These are phyloP conservation scores for Tolypocladium cylindrosporum DNA, from an alignment of 2,329 filamentous ascomycete species.

Conservation along the genomic window DNA sequence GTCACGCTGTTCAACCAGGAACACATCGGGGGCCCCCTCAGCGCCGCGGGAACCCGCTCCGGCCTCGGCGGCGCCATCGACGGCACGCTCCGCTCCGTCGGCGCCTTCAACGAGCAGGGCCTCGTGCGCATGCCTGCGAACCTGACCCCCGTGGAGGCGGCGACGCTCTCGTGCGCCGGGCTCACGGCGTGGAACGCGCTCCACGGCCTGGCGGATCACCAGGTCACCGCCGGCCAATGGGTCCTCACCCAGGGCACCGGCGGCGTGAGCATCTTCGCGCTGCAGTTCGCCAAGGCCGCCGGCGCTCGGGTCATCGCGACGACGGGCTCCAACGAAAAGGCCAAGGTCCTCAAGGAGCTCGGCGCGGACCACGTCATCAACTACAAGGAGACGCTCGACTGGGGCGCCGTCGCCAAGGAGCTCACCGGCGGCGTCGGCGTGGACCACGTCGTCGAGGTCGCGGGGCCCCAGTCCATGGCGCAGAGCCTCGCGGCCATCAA, in stretches of 20 bases:
- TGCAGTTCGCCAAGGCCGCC: conserved; percentile 45
- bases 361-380: conserved; percentile 41
- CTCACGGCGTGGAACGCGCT: conserved; percentile 59
- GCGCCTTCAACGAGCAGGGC: conserved; percentile 56
- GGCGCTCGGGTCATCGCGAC: conserved; percentile 39
- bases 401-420: conserved; percentile 33
- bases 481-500: conserved; percentile 35
- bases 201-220: conserved; percentile 39
- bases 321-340: conserved; percentile 35
- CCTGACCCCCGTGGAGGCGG: conserved; percentile 41
- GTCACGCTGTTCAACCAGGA: conserved; percentile 52
- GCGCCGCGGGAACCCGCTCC: conserved; percentile 25
- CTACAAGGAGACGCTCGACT: conserved; percentile 34
- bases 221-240: conserved; percentile 41
- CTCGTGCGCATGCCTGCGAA: conserved; percentile 53
- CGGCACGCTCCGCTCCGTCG: conserved; percentile 59
- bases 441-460: conserved; percentile 39
- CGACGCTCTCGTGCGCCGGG: conserved; percentile 49
- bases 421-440: conserved; percentile 33
- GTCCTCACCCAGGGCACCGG: conserved; percentile 64
- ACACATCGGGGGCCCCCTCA: conserved; percentile 36
- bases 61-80: conserved; percentile 60
- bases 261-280: conserved; percentile 55
- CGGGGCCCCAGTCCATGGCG: conserved; percentile 30
- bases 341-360: conserved; percentile 29